These are phyloP conservation scores for Capsicum baccatum DNA, from an alignment of 257 asterid species.

Conservation along the genomic window DNA sequence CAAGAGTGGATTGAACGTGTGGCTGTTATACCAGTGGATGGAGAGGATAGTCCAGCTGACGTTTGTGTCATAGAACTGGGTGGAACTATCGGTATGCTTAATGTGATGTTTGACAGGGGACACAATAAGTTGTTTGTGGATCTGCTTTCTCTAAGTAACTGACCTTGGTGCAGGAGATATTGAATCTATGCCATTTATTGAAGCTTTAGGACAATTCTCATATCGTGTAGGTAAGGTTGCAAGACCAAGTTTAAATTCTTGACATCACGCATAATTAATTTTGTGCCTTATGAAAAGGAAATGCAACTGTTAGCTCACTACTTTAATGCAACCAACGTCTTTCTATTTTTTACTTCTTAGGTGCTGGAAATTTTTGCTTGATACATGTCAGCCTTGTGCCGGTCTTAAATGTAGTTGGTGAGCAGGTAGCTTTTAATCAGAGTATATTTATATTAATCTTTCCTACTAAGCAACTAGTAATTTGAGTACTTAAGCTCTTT, in stretches of 20 bases:
- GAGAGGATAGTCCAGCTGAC: constrained; percentile 81
- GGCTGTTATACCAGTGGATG: constrained; percentile 74
- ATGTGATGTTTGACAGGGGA: neutral
- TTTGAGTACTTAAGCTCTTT: constrained; percentile 4
- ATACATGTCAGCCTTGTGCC: constrained; percentile 88
- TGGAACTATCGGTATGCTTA: constrained; percentile 72
- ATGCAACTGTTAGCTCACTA: neutral
- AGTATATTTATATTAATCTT: neutral
- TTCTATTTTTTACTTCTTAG: constrained; percentile 42
- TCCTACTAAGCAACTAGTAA: neutral
- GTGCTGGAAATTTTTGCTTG: constrained; percentile 78
- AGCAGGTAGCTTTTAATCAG: constrained; percentile 55
- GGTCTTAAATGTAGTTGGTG: constrained; percentile 74
- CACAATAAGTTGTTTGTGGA: neutral
- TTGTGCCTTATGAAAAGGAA: constrained; percentile 10
- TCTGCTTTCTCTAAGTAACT: constrained; percentile 19
- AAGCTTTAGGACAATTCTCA: constrained; percentile 87
- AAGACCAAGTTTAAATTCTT: neutral
- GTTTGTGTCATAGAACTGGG: constrained; percentile 87
- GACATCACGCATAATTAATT: constrained; percentile 5
- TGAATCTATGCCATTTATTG: constrained; percentile 82
- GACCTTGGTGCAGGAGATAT: constrained; percentile 65
- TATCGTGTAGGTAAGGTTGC: constrained; percentile 68
- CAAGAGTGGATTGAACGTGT: constrained; percentile 88
- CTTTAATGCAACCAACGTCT: neutral